Conservation (phyloP, 2,329 filamentous ascomycete genomes). For the Leptosphaerulina australis region DNA sequence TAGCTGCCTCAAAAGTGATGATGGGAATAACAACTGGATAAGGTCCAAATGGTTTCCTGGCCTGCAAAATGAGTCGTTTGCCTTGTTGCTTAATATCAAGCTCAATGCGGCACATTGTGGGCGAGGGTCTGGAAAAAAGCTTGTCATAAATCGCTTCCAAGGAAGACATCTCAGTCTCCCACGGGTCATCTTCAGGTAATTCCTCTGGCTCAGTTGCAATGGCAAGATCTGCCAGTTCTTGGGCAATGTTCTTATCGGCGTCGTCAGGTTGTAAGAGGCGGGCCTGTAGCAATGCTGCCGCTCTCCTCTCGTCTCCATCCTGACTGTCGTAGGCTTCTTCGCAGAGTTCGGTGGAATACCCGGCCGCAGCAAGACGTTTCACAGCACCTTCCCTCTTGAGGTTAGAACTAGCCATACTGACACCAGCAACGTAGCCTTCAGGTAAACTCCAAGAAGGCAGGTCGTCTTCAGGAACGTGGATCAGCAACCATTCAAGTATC, state of each 20-base stretch:
- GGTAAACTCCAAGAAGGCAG: conserved; percentile 91
- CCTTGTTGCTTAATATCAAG: conserved; percentile 60
- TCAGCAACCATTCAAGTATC: conserved; percentile 91
- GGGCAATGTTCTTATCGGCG: conserved; percentile 35
- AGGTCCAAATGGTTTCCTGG: conserved; percentile 68
- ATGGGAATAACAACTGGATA: conserved; percentile 76
- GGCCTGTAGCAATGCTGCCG: conserved; percentile 79
- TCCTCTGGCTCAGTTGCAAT: conserved; percentile 52
- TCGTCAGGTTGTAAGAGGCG: conserved; percentile 60
- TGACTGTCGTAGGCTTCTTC: conserved; percentile 75
- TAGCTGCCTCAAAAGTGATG: conserved; percentile 68
- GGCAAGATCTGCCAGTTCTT: conserved; percentile 43
- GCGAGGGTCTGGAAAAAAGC: conserved; percentile 58
- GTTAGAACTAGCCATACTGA: conserved; percentile 83
- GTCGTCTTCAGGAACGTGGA: conserved; percentile 96
- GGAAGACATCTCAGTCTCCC: conserved; percentile 84
- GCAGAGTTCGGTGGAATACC: conserved; percentile 86
- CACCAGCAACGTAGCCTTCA: conserved; percentile 87
- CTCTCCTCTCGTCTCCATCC: conserved; percentile 72
- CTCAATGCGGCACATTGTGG: conserved; percentile 71
- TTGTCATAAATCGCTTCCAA: conserved; percentile 87
- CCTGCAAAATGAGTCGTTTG: conserved; percentile 63
- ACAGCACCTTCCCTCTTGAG: conserved; percentile 80
- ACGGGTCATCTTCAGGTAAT: conserved; percentile 61
- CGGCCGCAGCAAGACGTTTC: conserved; percentile 78